phyloP scores from a whole-genome alignment of 495 filamentous ascomycete genomes.

The Pyrenula massariospora region DNA sequence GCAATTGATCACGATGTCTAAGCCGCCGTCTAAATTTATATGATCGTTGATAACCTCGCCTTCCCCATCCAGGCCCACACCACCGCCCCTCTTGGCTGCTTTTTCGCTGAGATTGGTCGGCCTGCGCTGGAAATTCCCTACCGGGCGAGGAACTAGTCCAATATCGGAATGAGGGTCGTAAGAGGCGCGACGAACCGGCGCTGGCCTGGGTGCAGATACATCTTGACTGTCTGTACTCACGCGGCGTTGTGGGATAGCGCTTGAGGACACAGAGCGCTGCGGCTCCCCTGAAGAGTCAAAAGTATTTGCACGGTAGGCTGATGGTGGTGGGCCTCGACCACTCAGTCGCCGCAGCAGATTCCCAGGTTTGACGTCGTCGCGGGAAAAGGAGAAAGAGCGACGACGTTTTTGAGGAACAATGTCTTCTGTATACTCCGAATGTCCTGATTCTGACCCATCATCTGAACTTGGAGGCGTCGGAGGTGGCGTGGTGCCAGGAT shows the following conservation, averaged over 20 bases:
- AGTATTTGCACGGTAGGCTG: conserved; percentile 18
- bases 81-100: conserved; percentile 29
- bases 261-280: background rate
- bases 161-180: conserved; percentile 6
- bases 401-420: conserved; percentile 37
- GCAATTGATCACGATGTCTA: conserved; percentile 77
- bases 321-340: conserved; percentile 17
- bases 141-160: conserved; percentile 22
- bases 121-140: conserved; percentile 51
- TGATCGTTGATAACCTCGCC: conserved; percentile 16
- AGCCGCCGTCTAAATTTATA: conserved; percentile 61
- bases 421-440: conserved; percentile 16
- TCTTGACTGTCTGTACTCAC: conserved; percentile 18
- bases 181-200: background rate
- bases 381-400: conserved; percentile 52
- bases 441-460: conserved; percentile 9
- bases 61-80: conserved; percentile 28
- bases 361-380: conserved; percentile 35
- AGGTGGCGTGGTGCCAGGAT: conserved; percentile 64
- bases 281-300: background rate
- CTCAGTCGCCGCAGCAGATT: conserved; percentile 46
- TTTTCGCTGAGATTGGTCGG: conserved; percentile 59
- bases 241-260: conserved; percentile 18
- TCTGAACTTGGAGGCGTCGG: conserved; percentile 41
- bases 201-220: background rate